Evolutionary conservation across 2,329 filamentous ascomycete species (phyloP).

Genomic region (Pseudogymnoascus sp.): DNA sequence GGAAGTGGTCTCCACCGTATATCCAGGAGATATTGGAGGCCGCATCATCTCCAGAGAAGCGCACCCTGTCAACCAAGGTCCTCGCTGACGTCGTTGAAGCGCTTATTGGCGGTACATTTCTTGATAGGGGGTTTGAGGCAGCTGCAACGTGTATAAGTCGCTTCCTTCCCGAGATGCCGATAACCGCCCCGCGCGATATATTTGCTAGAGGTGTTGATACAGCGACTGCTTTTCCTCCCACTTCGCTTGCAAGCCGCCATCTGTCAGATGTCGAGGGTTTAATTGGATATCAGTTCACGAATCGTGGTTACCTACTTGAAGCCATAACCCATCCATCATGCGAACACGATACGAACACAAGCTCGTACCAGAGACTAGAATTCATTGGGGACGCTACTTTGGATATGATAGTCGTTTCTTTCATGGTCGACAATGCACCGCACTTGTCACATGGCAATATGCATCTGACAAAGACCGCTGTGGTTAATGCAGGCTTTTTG

Average conservation of each 20-base stretch:
- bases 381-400: conserved; percentile 82
- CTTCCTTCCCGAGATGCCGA: conserved; percentile 50
- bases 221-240: background rate
- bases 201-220: background rate
- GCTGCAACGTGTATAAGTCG: conserved; percentile 55
- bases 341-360: conserved; percentile 36
- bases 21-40: conserved; percentile 34
- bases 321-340: conserved; percentile 70
- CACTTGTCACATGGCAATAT: conserved; percentile 51
- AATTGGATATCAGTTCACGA: conserved; percentile 63
- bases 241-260: background rate
- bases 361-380: conserved; percentile 65
- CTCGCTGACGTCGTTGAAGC: conserved; percentile 85
- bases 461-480: conserved; percentile 65
- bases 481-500: conserved; percentile 75
- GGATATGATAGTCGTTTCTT: conserved; percentile 63
- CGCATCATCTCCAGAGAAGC: conserved; percentile 20
- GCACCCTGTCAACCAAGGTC: conserved; percentile 61
- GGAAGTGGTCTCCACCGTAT: conserved; percentile 65
- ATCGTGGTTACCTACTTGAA: conserved; percentile 62
- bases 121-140: conserved; percentile 58
- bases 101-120: conserved; percentile 66
- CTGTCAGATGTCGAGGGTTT: conserved; percentile 47
- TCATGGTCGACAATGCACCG: conserved; percentile 40
- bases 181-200: background rate